Evolutionary conservation across 2,329 filamentous ascomycete genomes (phyloP).

Genomic region (Neonectria ditissima): DNA sequence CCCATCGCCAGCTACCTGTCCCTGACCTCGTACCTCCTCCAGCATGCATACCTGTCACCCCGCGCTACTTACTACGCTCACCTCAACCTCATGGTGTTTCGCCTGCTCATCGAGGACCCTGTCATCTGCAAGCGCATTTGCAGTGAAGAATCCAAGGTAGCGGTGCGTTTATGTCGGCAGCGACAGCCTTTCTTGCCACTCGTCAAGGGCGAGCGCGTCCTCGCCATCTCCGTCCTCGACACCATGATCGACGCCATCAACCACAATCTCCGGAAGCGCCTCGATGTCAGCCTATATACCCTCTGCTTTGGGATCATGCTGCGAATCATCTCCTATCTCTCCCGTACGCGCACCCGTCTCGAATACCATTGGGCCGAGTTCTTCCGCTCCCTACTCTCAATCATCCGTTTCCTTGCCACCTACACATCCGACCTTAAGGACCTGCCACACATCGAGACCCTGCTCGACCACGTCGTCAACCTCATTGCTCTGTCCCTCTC

Average conservation of each 20-base stretch:
- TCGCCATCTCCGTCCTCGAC: conserved; percentile 84
- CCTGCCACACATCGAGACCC: conserved; percentile 74
- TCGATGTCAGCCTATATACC: conserved; percentile 88
- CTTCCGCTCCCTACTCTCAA: conserved; percentile 87
- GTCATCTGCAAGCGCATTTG: conserved; percentile 85
- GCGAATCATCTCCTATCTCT: conserved; percentile 85
- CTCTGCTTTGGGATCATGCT: conserved; percentile 85
- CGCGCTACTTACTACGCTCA: conserved; percentile 86
- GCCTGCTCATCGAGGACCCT: conserved; percentile 88
- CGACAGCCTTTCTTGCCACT: conserved; percentile 86
- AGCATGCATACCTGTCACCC: conserved; percentile 88
- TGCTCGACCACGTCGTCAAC: conserved; percentile 84
- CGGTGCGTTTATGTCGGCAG: conserved; percentile 89
- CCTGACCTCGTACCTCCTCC: conserved; percentile 89
- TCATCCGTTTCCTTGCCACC: conserved; percentile 90
- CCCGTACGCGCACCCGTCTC: conserved; percentile 83
- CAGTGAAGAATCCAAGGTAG: conserved; percentile 78
- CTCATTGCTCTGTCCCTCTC: conserved; percentile 86
- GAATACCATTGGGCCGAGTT: conserved; percentile 95
- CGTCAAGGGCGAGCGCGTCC: conserved; percentile 76
- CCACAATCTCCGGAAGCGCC: conserved; percentile 87
- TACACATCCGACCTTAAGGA: conserved; percentile 83
- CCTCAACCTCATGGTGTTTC: conserved; percentile 85
- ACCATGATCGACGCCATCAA: conserved; percentile 91
- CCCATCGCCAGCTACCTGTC: conserved; percentile 88